Evolutionary conservation across 208 protist species (phyloP), one percentile per base, ranked within the genome.

Genomic region (Angomonas ambiguus): DNA sequence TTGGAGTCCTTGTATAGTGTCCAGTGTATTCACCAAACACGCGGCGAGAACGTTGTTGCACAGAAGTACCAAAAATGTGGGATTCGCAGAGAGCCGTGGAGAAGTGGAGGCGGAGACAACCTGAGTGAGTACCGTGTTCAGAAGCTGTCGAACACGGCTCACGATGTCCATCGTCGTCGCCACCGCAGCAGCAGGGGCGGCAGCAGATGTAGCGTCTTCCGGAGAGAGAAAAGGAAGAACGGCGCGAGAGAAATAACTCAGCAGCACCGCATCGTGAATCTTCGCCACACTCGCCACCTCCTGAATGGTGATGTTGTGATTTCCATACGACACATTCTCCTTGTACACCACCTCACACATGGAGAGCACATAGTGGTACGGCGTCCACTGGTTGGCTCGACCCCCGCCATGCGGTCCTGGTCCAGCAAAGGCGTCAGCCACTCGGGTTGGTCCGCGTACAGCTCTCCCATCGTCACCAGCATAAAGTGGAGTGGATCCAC

Each of bases 401-500:
- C 18, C n/a, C 49, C 49, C n/a, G 6, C 10, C n/a, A 11, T 5
- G 49, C 49, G 6, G 49, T 27, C 6, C 49, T 24, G 49, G 13
- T 48, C 13, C 41, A 20, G 41, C 18, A 18, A 18, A 11, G 11
- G n/a, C n/a, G n/a, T n/a, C n/a, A n/a, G n/a, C n/a, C n/a, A n/a
- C n/a, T n/a, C n/a, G 8, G n/a, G 30, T 6, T 31, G 2, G 28
- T 22, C 71, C 18, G 57, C 79, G 64, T 69, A 83, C 0, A 89
- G 70, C 0, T 61, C 62, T 33, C 42, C 38, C 20, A 91, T 58
- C 5, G 77, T 64, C 49, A 67, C 68, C 62, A 75, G 78, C 51
- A 88, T 35, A 58, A 98, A 97, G 13, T 45, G 33, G 16, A 80
- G 42, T 0, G 91, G 86, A 49, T 90, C 87, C 20, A 91, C 84